These are phyloP conservation scores for Picochlorum sp. DNA, from an alignment of 139 green algal genomes.

Conservation along the genomic window DNA sequence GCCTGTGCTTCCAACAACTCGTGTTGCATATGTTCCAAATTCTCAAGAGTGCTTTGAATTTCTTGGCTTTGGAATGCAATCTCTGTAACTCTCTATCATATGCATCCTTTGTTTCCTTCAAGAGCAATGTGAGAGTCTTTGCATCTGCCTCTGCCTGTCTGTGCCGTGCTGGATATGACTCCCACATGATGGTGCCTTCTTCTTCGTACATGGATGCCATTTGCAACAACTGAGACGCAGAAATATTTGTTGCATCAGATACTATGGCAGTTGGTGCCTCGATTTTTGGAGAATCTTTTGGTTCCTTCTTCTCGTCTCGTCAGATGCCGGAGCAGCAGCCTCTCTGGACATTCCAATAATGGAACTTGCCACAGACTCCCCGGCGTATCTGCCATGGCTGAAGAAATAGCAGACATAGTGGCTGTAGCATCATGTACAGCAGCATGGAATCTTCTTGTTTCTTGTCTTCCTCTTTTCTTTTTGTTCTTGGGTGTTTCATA, in stretches of 20 bases:
- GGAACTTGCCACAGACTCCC: slow-evolving; percentile 5
- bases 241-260: not conserved
- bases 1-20: slow-evolving; percentile 23
- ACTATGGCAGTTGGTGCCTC: not conserved
- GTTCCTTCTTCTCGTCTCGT: slow-evolving; percentile 1
- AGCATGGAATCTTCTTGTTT: not conserved
- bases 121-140: slow-evolving; percentile 6
- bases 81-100: not conserved
- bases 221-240: slow-evolving; percentile 4
- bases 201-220: slow-evolving; percentile 12
- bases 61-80: slow-evolving; percentile 8
- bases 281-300: not conserved
- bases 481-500: not conserved
- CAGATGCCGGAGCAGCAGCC: slow-evolving; percentile 1
- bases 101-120: slow-evolving; percentile 10
- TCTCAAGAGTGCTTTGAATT: not conserved
- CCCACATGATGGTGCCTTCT: slow-evolving; percentile 4
- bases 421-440: not conserved
- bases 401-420: slow-evolving; percentile 4
- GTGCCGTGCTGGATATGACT: slow-evolving; percentile 16
- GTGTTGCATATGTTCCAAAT: slow-evolving; percentile 12
- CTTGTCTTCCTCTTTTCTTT: not conserved
- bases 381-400: slow-evolving; percentile 13
- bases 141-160: slow-evolving; percentile 26
- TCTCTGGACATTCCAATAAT: slow-evolving; percentile 8